phyloP scores from a whole-genome alignment of 768 basidiomycete genomes.

The Cubamyces lactineus region DNA sequence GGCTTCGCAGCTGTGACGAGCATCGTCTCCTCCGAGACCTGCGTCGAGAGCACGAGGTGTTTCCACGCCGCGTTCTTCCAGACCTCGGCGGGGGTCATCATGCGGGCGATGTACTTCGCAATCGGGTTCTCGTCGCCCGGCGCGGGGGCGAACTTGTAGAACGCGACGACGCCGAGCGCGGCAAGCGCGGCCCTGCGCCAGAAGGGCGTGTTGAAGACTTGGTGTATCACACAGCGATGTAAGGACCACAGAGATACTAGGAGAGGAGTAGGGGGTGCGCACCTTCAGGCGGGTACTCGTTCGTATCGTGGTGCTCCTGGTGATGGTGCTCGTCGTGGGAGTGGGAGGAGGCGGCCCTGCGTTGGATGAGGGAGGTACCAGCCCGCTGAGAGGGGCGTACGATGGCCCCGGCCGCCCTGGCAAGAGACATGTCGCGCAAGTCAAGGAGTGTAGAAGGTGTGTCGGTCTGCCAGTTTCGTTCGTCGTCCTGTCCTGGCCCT shows the following conservation, averaged over 20 bases:
- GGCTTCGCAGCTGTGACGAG: conserved; percentile 49
- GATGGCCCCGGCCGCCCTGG: conserved; percentile 40
- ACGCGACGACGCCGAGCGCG: conserved; percentile 51
- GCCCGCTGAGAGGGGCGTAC: conserved; percentile 37
- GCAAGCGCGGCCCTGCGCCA: conserved; percentile 68
- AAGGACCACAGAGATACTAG: not conserved
- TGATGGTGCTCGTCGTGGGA: conserved; percentile 43
- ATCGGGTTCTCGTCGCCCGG: conserved; percentile 63
- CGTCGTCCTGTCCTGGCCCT: conserved; percentile 7
- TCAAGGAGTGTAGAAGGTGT: conserved; percentile 9
- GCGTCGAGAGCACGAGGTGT: conserved; percentile 52
- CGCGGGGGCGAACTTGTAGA: conserved; percentile 72
- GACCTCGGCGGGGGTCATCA: conserved; percentile 52
- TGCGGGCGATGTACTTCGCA: conserved; percentile 67
- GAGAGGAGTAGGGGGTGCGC: conserved; percentile 21
- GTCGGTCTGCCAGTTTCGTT: not conserved
- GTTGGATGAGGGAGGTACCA: conserved; percentile 38
- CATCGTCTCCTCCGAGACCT: conserved; percentile 46
- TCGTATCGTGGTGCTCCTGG: conserved; percentile 40
- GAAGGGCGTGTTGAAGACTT: conserved; percentile 66
- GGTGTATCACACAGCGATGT: not conserved
- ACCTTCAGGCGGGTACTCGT: conserved; percentile 66
- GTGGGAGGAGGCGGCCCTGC: conserved; percentile 50
- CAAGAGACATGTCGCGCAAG: conserved; percentile 44
- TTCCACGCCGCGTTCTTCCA: conserved; percentile 61